These are phyloP conservation scores for Sistotremastrum suecicum DNA, from an alignment of 768 basidiomycete species.

Conservation along the genomic window DNA sequence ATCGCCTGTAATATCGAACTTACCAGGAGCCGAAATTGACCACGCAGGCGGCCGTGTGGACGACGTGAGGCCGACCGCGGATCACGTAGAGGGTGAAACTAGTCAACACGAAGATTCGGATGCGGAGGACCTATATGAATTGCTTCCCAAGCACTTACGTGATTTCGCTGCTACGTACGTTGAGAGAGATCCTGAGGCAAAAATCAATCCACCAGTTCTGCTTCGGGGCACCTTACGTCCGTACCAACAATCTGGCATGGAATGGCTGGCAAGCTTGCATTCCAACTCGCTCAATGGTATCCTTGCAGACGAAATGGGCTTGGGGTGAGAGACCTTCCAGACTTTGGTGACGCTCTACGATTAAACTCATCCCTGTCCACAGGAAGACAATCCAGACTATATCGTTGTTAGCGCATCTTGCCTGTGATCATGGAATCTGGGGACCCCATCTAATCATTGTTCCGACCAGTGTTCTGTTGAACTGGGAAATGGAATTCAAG, in stretches of 20 bases:
- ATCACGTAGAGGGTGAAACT: too few species aligned
- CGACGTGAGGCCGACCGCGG: background rate
- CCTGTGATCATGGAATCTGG: constrained; percentile 83
- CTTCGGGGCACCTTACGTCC: constrained; percentile 81
- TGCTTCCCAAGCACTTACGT: constrained; percentile 33
- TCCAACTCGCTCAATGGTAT: constrained; percentile 71
- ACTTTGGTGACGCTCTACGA: constrained; percentile 21
- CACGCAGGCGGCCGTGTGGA: background rate
- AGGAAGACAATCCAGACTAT: constrained; percentile 98
- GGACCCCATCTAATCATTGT: constrained; percentile 87
- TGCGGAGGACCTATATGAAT: constrained; percentile 6
- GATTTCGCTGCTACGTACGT: constrained; percentile 61
- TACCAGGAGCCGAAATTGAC: background rate
- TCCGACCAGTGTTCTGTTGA: constrained; percentile 86
- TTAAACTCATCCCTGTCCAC: constrained; percentile 1
- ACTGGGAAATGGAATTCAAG: constrained; percentile 97
- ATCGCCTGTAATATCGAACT: background rate
- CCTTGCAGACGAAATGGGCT: constrained; percentile 87
- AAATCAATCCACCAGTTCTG: constrained; percentile 52
- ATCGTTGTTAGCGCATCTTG: constrained; percentile 80
- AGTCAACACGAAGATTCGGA: constrained; percentile 4
- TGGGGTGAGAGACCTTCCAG: constrained; percentile 51
- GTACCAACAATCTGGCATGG: constrained; percentile 85
- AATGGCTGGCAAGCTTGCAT: constrained; percentile 88
- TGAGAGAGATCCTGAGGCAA: constrained; percentile 45